Percentiles rank a stretch among this genome's conserved stretches.
phyloP scores from a whole-genome alignment of 768 basidiomycete genomes.

The Naganishia onofrii region DNA sequence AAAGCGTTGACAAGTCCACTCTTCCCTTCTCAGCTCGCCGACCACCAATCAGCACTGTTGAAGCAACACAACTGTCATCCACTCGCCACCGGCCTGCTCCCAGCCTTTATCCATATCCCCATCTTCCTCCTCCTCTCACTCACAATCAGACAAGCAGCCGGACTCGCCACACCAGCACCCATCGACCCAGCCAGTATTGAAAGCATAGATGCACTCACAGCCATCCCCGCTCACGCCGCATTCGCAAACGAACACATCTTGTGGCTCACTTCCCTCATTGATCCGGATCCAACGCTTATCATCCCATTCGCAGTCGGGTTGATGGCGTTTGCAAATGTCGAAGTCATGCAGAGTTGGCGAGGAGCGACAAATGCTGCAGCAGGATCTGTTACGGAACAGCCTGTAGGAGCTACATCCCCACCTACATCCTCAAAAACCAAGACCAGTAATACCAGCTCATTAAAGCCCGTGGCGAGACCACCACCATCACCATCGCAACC shows the following conservation, averaged over 20 bases:
- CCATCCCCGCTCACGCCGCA: constrained; percentile 21
- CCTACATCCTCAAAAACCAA: not conserved
- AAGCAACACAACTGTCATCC: constrained; percentile 48
- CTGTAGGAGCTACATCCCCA: no score
- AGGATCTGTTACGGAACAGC: not conserved
- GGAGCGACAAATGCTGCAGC: not conserved
- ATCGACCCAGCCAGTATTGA: constrained; percentile 26
- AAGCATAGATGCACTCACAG: constrained; percentile 17
- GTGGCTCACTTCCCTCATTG: constrained; percentile 47
- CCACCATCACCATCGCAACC: not conserved
- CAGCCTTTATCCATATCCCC: constrained; percentile 51
- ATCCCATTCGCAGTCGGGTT: constrained; percentile 50
- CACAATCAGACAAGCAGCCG: constrained; percentile 46
- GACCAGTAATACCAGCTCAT: no score
- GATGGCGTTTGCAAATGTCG: constrained; percentile 50
- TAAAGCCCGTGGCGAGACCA: not conserved
- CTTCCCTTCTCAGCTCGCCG: constrained; percentile 35
- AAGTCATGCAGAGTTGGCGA: constrained; percentile 38
- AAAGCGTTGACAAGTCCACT: no score
- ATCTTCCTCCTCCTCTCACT: constrained; percentile 49
- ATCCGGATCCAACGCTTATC: constrained; percentile 44
- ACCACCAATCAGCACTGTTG: constrained; percentile 38
- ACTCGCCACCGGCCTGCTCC: constrained; percentile 44
- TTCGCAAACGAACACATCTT: constrained; percentile 38
- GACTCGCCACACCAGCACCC: constrained; percentile 12